Conservation (phyloP, 2,329 filamentous ascomycete species). For the Alternaria novae-zelandiae region DNA sequence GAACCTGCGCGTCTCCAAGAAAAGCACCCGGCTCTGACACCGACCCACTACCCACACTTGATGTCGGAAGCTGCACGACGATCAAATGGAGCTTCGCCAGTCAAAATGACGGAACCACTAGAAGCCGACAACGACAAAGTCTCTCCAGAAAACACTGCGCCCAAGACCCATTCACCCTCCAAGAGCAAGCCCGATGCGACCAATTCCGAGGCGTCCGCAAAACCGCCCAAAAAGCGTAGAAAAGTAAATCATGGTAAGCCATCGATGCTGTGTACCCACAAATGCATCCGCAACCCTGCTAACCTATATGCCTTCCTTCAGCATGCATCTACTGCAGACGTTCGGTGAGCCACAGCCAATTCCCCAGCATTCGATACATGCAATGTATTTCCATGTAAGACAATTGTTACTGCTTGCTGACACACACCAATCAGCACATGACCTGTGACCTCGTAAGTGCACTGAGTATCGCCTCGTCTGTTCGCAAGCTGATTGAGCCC, state of each 20-base stretch:
- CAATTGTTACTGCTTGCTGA: slow-evolving; percentile 42
- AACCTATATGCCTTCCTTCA: slow-evolving; percentile 34
- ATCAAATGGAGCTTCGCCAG: slow-evolving; percentile 47
- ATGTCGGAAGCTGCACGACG: slow-evolving; percentile 47
- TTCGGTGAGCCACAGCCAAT: slow-evolving; percentile 52
- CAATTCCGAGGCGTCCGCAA: slow-evolving; percentile 39
- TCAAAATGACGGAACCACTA: slow-evolving; percentile 42
- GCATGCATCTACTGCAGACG: slow-evolving; percentile 62
- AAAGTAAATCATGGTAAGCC: slow-evolving; percentile 61
- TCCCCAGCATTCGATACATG: slow-evolving; percentile 29
- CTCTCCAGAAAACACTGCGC: slow-evolving; percentile 29
- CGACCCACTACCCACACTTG: slow-evolving; percentile 39
- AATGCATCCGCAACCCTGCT: slow-evolving; percentile 34
- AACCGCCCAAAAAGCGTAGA: slow-evolving; percentile 56
- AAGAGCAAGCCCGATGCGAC: slow-evolving; percentile 38
- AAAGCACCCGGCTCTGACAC: slow-evolving; percentile 37
- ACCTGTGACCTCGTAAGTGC: slow-evolving; percentile 58
- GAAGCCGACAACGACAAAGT: slow-evolving; percentile 38
- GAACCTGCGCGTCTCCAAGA: slow-evolving; percentile 32
- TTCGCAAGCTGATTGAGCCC: slow-evolving; percentile 45
- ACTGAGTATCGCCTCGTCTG: slow-evolving; percentile 8
- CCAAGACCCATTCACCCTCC: slow-evolving; percentile 38
- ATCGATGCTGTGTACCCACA: slow-evolving; percentile 30
- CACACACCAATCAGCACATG: slow-evolving; percentile 54
- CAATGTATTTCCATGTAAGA: slow-evolving; percentile 23